Conservation (phyloP, 2,329 filamentous ascomycete species). For the Laburnicola sp. region DNA sequence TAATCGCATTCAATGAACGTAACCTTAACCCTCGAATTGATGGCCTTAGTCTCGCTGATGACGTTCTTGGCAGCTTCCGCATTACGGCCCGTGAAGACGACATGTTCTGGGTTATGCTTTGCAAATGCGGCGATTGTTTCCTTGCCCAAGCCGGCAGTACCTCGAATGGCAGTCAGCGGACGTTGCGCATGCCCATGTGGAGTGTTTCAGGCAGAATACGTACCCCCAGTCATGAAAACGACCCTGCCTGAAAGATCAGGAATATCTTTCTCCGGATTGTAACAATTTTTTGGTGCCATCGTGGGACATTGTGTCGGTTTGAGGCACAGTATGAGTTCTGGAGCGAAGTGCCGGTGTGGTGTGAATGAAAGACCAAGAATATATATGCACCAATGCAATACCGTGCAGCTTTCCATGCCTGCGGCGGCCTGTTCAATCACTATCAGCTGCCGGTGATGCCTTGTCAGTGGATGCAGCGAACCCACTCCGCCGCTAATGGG, state of each 20-base stretch:
- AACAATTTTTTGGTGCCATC: too few species aligned
- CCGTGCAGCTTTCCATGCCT: too few species aligned
- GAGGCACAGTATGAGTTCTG: too few species aligned
- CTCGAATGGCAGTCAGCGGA: not conserved
- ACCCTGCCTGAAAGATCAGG: slow-evolving; percentile 14
- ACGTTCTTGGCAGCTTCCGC: not conserved
- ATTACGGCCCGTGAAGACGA: slow-evolving; percentile 48
- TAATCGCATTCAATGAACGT: not conserved
- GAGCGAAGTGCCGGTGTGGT: too few species aligned
- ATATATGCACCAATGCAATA: too few species aligned
- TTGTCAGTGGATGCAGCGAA: too few species aligned
- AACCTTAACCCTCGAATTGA: not conserved
- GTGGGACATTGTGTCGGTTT: too few species aligned
- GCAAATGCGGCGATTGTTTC: slow-evolving; percentile 44
- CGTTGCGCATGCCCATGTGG: not conserved
- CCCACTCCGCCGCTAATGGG: too few species aligned
- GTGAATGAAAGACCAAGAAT: too few species aligned
- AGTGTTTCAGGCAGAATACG: not conserved
- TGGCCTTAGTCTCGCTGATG: not conserved
- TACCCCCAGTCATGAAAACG: slow-evolving; percentile 19
- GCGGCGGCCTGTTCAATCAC: too few species aligned
- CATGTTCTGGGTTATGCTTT: slow-evolving; percentile 43
- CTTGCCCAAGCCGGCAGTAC: slow-evolving; percentile 47
- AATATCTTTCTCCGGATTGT: too few species aligned
- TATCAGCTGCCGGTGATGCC: too few species aligned